These are phyloP conservation scores for Gloeopeniophorella convolvens DNA, from an alignment of 768 basidiomycete species.

Conservation along the genomic window DNA sequence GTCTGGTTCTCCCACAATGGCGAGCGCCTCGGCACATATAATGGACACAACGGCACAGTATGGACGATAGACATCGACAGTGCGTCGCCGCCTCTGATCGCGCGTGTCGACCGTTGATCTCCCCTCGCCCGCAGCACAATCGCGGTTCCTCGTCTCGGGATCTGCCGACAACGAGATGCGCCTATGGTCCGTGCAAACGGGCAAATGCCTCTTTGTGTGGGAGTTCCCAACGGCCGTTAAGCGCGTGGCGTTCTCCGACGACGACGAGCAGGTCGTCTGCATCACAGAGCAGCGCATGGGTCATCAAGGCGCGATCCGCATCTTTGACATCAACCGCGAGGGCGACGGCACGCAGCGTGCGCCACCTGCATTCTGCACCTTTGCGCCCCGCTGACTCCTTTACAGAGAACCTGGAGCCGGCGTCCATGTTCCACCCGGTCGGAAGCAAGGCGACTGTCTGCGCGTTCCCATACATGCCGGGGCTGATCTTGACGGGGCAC, in stretches of 20 bases:
- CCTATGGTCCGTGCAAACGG: conserved; percentile 83
- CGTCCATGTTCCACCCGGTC: conserved; percentile 75
- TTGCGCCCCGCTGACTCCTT: neutral
- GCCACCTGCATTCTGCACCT: conserved; percentile 29
- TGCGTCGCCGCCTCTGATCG: conserved; percentile 35
- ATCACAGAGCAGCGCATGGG: conserved; percentile 99
- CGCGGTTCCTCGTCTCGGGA: conserved; percentile 82
- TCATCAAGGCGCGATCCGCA: conserved; percentile 80
- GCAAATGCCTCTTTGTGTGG: conserved; percentile 92
- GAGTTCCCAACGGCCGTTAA: conserved; percentile 98
- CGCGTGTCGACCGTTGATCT: neutral
- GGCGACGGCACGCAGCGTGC: conserved; percentile 76
- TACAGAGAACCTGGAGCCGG: conserved; percentile 70
- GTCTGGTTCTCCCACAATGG: conserved; percentile 98
- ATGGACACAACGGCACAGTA: conserved; percentile 91
- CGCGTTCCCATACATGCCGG: conserved; percentile 74
- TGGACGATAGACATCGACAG: conserved; percentile 98
- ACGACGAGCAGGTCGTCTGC: conserved; percentile 77
- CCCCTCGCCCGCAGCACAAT: conserved; percentile 50
- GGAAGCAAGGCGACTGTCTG: conserved; percentile 98
- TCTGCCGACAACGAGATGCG: conserved; percentile 91
- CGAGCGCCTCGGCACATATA: conserved; percentile 93
- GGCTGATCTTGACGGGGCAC: conserved; percentile 87
- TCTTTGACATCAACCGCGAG: conserved; percentile 81
- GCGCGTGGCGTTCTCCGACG: conserved; percentile 86